Percentiles rank a stretch among this genome's conserved stretches.
These are phyloP conservation scores for Blastocystis sp. DNA, from an alignment of 352 stramenopile genomes.

Conservation along the genomic window DNA sequence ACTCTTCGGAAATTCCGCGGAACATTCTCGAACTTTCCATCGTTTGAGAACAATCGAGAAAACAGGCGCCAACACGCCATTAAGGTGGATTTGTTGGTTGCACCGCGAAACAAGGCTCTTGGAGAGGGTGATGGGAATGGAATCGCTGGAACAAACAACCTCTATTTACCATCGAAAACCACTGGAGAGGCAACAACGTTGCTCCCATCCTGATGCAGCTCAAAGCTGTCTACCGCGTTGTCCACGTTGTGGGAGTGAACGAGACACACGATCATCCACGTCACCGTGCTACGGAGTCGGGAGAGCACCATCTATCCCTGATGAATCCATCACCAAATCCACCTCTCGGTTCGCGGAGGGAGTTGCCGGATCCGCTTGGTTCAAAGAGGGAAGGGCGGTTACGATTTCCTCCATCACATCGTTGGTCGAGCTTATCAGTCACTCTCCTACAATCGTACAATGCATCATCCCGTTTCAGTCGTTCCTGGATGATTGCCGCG, in stretches of 20 bases:
- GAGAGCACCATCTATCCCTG: background rate
- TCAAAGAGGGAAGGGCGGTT: background rate
- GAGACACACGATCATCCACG: background rate
- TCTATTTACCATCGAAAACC: background rate
- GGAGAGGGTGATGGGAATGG: background rate
- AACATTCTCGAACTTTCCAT: background rate
- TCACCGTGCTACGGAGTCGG: background rate
- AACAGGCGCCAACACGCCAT: background rate
- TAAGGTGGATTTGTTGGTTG: background rate
- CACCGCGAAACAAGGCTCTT: background rate
- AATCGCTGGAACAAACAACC: background rate
- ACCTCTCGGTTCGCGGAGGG: no score
- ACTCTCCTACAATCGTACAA: no score
- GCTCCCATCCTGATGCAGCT: background rate
- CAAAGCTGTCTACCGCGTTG: background rate
- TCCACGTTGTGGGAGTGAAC: constrained; percentile 2
- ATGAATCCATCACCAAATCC: no score
- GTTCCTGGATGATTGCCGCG: background rate
- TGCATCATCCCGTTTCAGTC: background rate
- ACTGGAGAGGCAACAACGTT: background rate
- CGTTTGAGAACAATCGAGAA: background rate
- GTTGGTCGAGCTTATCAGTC: background rate
- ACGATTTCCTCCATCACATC: background rate
- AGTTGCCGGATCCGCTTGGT: background rate
- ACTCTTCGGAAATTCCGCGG: background rate